Conservation (phyloP, 2,329 filamentous ascomycete species). For the Aspergillus sp. region DNA sequence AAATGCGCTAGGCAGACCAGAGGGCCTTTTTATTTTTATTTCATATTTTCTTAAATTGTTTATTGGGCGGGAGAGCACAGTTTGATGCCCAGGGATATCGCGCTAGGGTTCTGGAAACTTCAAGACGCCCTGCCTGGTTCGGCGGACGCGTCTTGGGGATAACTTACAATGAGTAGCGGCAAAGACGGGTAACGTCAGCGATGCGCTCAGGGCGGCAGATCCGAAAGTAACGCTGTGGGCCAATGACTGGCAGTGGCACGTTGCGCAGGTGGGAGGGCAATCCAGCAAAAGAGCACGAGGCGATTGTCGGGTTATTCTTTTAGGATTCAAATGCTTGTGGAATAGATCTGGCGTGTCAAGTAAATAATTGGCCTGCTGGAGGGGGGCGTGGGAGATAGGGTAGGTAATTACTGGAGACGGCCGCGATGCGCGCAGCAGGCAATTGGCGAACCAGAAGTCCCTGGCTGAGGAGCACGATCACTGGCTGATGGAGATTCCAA, state of each 20-base stretch:
- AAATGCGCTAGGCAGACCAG: slow-evolving; percentile 18
- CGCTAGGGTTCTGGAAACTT: slow-evolving; percentile 12
- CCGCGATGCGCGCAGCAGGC: slow-evolving; percentile 27
- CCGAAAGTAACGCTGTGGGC: slow-evolving; percentile 30
- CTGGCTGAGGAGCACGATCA: slow-evolving; percentile 24
- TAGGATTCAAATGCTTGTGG: slow-evolving; percentile 13
- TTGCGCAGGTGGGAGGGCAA: slow-evolving; percentile 26
- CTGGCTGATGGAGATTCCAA: slow-evolving; percentile 19
- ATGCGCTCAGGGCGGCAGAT: slow-evolving; percentile 20
- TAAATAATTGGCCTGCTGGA: slow-evolving; percentile 13
- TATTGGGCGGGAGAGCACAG: slow-evolving; percentile 3
- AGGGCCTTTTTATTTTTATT: slow-evolving; percentile 7
- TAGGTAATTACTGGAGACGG: slow-evolving; percentile 27
- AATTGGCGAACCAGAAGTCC: slow-evolving; percentile 42
- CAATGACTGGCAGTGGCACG: slow-evolving; percentile 26
- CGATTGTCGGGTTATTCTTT: slow-evolving; percentile 20
- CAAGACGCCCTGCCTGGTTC: not conserved
- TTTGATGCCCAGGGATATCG: slow-evolving; percentile 13
- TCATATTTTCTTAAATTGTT: slow-evolving; percentile 5
- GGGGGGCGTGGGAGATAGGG: slow-evolving; percentile 17
- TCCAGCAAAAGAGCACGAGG: slow-evolving; percentile 12
- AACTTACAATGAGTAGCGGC: slow-evolving; percentile 19
- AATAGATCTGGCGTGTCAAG: slow-evolving; percentile 16
- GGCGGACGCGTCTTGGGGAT: slow-evolving; percentile 7
- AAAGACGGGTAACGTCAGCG: slow-evolving; percentile 27